Percentiles rank a stretch among this genome's conserved stretches.
Evolutionary conservation across 2,329 filamentous ascomycete genomes (phyloP).

Genomic region (Scortechinia acanthostroma): DNA sequence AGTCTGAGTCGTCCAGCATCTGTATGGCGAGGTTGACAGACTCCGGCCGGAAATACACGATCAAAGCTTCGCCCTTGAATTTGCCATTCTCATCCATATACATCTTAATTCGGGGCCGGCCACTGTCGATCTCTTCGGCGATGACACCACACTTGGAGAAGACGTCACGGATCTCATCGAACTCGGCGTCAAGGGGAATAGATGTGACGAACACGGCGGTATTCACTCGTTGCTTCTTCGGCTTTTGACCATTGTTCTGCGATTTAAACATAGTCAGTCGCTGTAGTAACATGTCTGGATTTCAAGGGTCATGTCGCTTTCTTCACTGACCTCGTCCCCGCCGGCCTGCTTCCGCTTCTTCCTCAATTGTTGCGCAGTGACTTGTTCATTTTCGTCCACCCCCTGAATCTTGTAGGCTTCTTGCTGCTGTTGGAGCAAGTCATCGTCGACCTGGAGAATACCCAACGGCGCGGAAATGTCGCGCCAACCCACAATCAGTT

Average conservation of each 20-base stretch:
- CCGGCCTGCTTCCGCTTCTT: constrained; percentile 30
- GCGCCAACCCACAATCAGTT: too few relatives aligned
- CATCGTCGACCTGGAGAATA: constrained; percentile 48
- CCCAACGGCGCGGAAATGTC: too few relatives aligned
- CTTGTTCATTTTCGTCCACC: constrained; percentile 38
- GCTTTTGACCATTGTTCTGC: constrained; percentile 2
- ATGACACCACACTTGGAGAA: constrained; percentile 60
- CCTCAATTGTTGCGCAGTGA: constrained; percentile 29
- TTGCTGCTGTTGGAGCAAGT: constrained; percentile 44
- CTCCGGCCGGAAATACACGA: constrained; percentile 60
- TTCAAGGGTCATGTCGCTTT: too few relatives aligned
- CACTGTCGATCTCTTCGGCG: constrained; percentile 54
- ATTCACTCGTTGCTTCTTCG: constrained; percentile 37
- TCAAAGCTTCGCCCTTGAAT: constrained; percentile 61
- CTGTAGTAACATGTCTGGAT: background rate
- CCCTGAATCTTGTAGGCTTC: constrained; percentile 46
- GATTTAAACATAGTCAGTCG: background rate
- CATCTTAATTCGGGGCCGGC: constrained; percentile 57
- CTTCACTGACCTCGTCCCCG: constrained; percentile 16
- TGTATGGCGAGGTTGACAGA: constrained; percentile 47
- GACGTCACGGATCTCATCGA: constrained; percentile 46
- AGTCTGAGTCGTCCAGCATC: constrained; percentile 42
- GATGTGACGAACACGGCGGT: constrained; percentile 58
- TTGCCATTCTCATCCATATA: constrained; percentile 53
- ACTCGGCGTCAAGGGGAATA: constrained; percentile 49